Conservation (phyloP, 2,329 filamentous ascomycete genomes). For the Pseudogymnoascus sp. region DNA sequence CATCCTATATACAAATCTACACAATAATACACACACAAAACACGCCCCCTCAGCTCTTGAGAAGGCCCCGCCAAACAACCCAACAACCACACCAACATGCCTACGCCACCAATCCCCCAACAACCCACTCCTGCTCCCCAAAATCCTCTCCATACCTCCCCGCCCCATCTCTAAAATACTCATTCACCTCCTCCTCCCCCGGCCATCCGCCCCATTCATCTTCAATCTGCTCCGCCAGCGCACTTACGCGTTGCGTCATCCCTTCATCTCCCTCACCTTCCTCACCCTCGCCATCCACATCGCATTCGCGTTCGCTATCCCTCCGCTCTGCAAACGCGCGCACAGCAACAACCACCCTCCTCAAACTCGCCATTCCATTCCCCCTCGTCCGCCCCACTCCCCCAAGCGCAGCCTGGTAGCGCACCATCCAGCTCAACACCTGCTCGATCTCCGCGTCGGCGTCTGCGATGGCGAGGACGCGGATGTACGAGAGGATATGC, state of each 20-base stretch:
- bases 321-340: slow-evolving; percentile 14
- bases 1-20: background rate
- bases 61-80: background rate
- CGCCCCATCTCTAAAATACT: slow-evolving; percentile 9
- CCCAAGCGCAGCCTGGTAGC: slow-evolving; percentile 35
- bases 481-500: slow-evolving; percentile 53
- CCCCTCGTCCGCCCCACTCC: slow-evolving; percentile 13
- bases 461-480: slow-evolving; percentile 53
- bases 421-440: slow-evolving; percentile 56
- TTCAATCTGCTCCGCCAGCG: slow-evolving; percentile 20
- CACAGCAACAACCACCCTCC: slow-evolving; percentile 20
- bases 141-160: background rate
- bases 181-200: slow-evolving; percentile 14
- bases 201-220: slow-evolving; percentile 26
- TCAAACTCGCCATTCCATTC: slow-evolving; percentile 18
- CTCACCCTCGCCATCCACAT: background rate
- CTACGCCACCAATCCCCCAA: background rate
- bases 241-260: background rate
- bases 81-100: too few species aligned
- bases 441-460: slow-evolving; percentile 51
- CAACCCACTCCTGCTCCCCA: background rate
- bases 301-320: slow-evolving; percentile 14
- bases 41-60: background rate
- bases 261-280: background rate
- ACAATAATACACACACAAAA: background rate